Conservation (phyloP, 139 green algal genomes). For the Raphidocelis subcapitata region DNA sequence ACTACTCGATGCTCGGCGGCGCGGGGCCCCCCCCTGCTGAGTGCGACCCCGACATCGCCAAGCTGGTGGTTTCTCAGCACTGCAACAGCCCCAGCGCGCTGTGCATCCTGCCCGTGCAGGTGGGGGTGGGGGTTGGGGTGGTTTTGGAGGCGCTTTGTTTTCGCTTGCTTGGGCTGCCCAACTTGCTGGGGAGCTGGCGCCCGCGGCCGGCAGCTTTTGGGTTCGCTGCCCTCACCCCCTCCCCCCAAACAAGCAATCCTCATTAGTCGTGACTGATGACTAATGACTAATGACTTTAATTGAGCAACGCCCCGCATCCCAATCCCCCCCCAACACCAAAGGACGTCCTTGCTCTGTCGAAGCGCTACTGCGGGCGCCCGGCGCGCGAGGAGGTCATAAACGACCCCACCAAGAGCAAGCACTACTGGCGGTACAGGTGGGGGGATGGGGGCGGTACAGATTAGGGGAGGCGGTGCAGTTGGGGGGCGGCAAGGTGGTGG, state of each 20-base stretch:
- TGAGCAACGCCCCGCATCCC: no score
- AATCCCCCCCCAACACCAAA: no score
- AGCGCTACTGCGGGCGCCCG: constrained; percentile 43
- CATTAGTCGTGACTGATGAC: no score
- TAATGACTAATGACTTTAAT: no score
- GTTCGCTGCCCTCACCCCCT: no score
- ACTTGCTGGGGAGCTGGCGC: no score
- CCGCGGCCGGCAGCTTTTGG: no score
- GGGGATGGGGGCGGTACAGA: not conserved
- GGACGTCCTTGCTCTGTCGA: constrained; percentile 29
- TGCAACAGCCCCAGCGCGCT: constrained; percentile 70
- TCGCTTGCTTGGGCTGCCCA: no score
- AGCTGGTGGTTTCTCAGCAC: constrained; percentile 86
- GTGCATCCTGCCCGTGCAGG: constrained; percentile 90
- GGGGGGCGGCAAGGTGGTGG: not conserved
- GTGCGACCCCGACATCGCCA: constrained; percentile 81
- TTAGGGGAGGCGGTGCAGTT: no score
- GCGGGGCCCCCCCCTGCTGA: constrained; percentile 28
- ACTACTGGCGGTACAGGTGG: constrained; percentile 90
- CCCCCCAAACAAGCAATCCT: no score
- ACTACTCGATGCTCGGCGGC: constrained; percentile 46
- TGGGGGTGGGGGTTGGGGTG: not conserved
- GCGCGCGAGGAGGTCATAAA: constrained; percentile 93
- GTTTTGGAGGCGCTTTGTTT: no score
- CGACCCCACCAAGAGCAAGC: constrained; percentile 88